These are phyloP conservation scores for Ceratocystis cacaofunesta DNA, from an alignment of 2,329 filamentous ascomycete genomes.

Conservation along the genomic window DNA sequence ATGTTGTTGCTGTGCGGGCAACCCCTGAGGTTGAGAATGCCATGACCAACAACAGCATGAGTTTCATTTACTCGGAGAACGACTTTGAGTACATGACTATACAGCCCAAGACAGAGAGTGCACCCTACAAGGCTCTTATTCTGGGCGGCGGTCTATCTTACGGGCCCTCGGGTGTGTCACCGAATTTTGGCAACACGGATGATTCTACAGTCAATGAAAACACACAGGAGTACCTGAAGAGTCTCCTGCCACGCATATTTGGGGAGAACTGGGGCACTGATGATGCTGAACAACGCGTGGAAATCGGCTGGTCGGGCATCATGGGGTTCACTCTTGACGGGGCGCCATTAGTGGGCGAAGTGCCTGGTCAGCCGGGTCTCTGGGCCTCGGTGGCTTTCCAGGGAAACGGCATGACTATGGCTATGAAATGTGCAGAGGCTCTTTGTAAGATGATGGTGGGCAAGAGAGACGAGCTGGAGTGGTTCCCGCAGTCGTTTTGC, in stretches of 20 bases:
- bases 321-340: conserved; percentile 42
- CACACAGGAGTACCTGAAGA: conserved; percentile 35
- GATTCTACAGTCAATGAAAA: conserved; percentile 37
- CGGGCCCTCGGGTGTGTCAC: conserved; percentile 28
- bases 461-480: conserved; percentile 26
- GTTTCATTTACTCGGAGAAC: conserved; percentile 39
- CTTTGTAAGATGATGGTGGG: conserved; percentile 39
- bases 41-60: conserved; percentile 32
- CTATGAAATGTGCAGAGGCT: conserved; percentile 43
- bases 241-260: conserved; percentile 34
- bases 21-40: background rate
- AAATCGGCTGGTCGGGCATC: conserved; percentile 39
- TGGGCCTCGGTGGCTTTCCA: conserved; percentile 48
- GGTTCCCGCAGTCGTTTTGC: conserved; percentile 40
- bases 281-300: conserved; percentile 26
- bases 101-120: conserved; percentile 27
- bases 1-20: conserved; percentile 10
- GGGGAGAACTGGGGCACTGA: conserved; percentile 35
- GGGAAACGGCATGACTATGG: conserved; percentile 52
- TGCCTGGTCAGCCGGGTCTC: conserved; percentile 32
- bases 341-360: conserved; percentile 36
- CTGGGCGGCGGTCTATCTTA: conserved; percentile 44
- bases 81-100: conserved; percentile 56
- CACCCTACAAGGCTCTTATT: conserved; percentile 32
- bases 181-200: conserved; percentile 40